phyloP scores from a whole-genome alignment of 2,329 filamentous ascomycete species.

The Coniochaeta sp. region DNA sequence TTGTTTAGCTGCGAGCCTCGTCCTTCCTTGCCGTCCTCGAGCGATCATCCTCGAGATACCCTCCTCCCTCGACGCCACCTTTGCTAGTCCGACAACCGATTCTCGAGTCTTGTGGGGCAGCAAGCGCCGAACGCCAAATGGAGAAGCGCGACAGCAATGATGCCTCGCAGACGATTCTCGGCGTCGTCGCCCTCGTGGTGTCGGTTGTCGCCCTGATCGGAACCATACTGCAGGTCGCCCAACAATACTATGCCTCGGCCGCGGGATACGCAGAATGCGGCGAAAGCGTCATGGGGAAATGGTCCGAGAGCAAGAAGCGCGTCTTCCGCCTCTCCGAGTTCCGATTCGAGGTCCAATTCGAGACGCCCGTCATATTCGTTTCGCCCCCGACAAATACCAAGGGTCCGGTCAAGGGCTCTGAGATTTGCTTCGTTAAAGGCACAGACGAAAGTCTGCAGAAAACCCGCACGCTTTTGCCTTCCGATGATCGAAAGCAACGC shows the following conservation, averaged over 20 bases:
- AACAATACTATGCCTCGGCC: slow-evolving; percentile 43
- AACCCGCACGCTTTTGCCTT: slow-evolving; percentile 22
- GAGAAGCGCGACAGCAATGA: neutral
- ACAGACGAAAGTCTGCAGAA: slow-evolving; percentile 25
- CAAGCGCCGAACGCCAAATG: neutral
- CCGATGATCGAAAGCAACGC: slow-evolving; percentile 20
- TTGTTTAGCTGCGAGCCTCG: neutral
- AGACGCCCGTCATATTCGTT: slow-evolving; percentile 44
- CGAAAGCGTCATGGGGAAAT: slow-evolving; percentile 39
- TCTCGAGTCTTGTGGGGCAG: too few species aligned
- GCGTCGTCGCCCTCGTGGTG: slow-evolving; percentile 36
- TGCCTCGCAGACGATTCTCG: slow-evolving; percentile 27
- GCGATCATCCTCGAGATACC: too few species aligned
- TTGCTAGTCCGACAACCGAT: too few species aligned
- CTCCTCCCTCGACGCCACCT: too few species aligned
- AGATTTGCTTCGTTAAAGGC: slow-evolving; percentile 32
- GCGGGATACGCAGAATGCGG: slow-evolving; percentile 42
- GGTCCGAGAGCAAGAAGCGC: slow-evolving; percentile 33
- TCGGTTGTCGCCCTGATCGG: slow-evolving; percentile 39
- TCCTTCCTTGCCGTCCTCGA: neutral
- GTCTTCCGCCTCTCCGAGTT: slow-evolving; percentile 34
- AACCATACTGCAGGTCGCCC: slow-evolving; percentile 38
- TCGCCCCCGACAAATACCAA: slow-evolving; percentile 32
- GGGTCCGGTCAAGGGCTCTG: slow-evolving; percentile 21
- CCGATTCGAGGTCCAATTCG: slow-evolving; percentile 42